Evolutionary conservation across 805 yeast genomes (phyloP).

Genomic region (Candida oleophila): DNA sequence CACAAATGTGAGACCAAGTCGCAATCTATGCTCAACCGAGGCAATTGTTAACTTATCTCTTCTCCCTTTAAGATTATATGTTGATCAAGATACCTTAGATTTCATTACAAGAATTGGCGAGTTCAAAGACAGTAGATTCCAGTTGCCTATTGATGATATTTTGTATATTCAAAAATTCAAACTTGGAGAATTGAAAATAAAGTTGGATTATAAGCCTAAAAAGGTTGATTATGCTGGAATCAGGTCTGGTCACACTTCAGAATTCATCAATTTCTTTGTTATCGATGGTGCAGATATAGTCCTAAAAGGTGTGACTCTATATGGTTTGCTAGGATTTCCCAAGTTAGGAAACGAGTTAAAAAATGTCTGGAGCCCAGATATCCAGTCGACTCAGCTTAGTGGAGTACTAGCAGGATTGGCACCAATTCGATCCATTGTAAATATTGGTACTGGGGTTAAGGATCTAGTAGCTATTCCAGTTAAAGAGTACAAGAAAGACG

Average conservation of each 20-base stretch:
- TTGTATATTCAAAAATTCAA: slow-evolving; percentile 67
- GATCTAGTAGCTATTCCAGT: slow-evolving; percentile 73
- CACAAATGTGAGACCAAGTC: slow-evolving; percentile 63
- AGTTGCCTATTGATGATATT: slow-evolving; percentile 63
- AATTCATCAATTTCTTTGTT: slow-evolving; percentile 83
- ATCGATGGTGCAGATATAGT: slow-evolving; percentile 81
- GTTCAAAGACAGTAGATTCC: slow-evolving; percentile 71
- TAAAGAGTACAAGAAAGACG: slow-evolving; percentile 71
- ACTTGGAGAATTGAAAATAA: slow-evolving; percentile 57
- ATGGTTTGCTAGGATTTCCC: slow-evolving; percentile 77
- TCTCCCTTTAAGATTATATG: slow-evolving; percentile 76
- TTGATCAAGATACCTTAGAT: slow-evolving; percentile 92
- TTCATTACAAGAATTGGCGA: slow-evolving; percentile 77
- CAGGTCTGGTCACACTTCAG: slow-evolving; percentile 82
- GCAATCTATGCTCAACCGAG: slow-evolving; percentile 67
- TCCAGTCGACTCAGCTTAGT: slow-evolving; percentile 73
- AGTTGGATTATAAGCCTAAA: slow-evolving; percentile 89
- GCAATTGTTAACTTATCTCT: slow-evolving; percentile 51
- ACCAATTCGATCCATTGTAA: slow-evolving; percentile 74
- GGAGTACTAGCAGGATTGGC: slow-evolving; percentile 83
- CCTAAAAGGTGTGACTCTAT: slow-evolving; percentile 58
- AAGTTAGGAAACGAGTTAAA: slow-evolving; percentile 55
- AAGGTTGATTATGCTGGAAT: slow-evolving; percentile 82
- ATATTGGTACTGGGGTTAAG: slow-evolving; percentile 75
- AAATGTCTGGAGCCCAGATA: slow-evolving; percentile 86